Evolutionary conservation across 192 early-diverging fungal genomes (phyloP).

Genomic region (Coemansia sp.): DNA sequence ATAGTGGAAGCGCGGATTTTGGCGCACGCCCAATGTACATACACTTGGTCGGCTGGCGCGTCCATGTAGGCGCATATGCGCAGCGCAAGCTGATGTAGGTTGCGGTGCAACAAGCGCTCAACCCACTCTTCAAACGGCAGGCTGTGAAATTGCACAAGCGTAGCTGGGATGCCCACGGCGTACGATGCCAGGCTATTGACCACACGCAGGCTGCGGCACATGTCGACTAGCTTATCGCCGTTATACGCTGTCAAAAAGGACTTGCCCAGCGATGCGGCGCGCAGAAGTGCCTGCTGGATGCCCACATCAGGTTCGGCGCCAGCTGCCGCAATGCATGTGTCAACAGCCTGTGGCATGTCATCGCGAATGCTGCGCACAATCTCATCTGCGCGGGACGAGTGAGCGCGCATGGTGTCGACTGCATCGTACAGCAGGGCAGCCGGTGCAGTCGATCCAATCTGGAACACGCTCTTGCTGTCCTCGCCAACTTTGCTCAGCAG

Average conservation of each 20-base stretch:
- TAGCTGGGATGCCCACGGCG: slow-evolving; percentile 87
- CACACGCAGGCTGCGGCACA: slow-evolving; percentile 81
- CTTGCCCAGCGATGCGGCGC: slow-evolving; percentile 93
- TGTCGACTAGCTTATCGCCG: slow-evolving; percentile 81
- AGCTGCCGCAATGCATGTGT: slow-evolving; percentile 89
- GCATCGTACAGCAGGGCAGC: slow-evolving; percentile 91
- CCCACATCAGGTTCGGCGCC: slow-evolving; percentile 78
- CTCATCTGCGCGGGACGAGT: slow-evolving; percentile 86
- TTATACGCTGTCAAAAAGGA: slow-evolving; percentile 85
- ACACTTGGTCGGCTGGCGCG: slow-evolving; percentile 73
- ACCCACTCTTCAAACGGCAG: slow-evolving; percentile 81
- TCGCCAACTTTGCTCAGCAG: slow-evolving; percentile 77
- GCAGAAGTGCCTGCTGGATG: slow-evolving; percentile 73
- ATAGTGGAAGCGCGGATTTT: slow-evolving; percentile 80
- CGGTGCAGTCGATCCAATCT: slow-evolving; percentile 91
- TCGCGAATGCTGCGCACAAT: slow-evolving; percentile 84
- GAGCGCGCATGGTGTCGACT: slow-evolving; percentile 65
- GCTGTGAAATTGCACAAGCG: slow-evolving; percentile 72
- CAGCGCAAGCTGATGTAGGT: slow-evolving; percentile 83
- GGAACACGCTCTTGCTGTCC: slow-evolving; percentile 65
- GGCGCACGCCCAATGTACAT: slow-evolving; percentile 96
- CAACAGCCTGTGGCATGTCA: slow-evolving; percentile 83
- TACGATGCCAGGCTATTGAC: slow-evolving; percentile 84
- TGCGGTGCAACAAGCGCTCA: slow-evolving; percentile 77
- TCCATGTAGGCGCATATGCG: slow-evolving; percentile 81